Conservation (phyloP, 345 rosid species). For the Eucalyptus marginata region DNA sequence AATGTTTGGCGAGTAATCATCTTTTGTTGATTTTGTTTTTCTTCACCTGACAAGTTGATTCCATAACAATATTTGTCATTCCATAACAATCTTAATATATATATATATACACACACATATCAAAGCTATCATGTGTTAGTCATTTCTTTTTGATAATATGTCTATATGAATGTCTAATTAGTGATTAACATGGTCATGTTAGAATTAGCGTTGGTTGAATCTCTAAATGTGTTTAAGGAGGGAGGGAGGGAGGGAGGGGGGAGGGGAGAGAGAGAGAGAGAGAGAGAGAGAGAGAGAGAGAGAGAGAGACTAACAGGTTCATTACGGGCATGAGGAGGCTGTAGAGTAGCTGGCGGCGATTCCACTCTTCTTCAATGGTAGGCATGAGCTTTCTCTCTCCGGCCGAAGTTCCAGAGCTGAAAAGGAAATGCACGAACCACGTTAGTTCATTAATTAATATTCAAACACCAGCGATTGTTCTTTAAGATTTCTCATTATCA, state of each 20-base stretch:
- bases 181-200: background rate
- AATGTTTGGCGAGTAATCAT: too few species aligned
- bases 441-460: background rate
- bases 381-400: constrained; percentile 97
- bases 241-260: too few species aligned
- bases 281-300: background rate
- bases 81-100: too few species aligned
- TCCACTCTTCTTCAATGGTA: constrained; percentile 68
- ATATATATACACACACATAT: too few species aligned
- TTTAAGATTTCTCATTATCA: background rate
- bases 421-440: background rate
- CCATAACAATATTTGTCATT: rapidly evolving
- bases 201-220: background rate
- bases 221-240: rapidly evolving
- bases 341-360: constrained; percentile 60
- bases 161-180: background rate
- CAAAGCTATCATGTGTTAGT: background rate
- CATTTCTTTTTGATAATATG: background rate
- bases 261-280: background rate
- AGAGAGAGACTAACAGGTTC: constrained; percentile 50
- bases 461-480: background rate
- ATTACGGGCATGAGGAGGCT: constrained; percentile 92
- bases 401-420: constrained; percentile 93
- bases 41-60: background rate
- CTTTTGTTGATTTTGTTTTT: background rate